phyloP scores from a whole-genome alignment of 2,329 filamentous ascomycete species.

The Pseudohalonectria lignicola region DNA sequence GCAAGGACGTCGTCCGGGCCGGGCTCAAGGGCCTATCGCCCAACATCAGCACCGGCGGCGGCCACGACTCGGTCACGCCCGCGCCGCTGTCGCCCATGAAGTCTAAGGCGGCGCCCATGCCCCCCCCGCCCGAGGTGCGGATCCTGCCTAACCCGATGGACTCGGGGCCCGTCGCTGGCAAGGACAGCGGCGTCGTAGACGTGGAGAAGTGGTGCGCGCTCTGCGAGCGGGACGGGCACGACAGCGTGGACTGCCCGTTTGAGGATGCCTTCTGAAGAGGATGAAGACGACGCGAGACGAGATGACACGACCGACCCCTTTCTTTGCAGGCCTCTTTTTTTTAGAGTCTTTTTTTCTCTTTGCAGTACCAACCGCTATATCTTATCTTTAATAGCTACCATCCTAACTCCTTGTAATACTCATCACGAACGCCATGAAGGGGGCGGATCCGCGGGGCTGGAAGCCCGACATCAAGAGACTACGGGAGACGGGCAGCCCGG shows the following conservation, averaged over 20 bases:
- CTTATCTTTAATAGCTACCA: too few relatives aligned
- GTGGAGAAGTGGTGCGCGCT: constrained; percentile 91
- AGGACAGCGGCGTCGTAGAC: constrained; percentile 68
- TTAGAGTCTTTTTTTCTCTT: too few relatives aligned
- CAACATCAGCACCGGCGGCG: constrained; percentile 17
- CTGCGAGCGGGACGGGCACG: constrained; percentile 91
- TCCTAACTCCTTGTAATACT: too few relatives aligned
- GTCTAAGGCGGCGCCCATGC: constrained; percentile 28
- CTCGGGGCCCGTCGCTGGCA: constrained; percentile 61
- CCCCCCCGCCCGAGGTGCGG: constrained; percentile 27
- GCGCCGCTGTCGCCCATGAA: constrained; percentile 44
- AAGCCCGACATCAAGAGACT: too few relatives aligned
- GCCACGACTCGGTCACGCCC: constrained; percentile 31
- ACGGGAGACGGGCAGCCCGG: too few relatives aligned
- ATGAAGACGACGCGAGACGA: too few relatives aligned
- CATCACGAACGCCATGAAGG: too few relatives aligned
- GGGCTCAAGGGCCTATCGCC: constrained; percentile 22
- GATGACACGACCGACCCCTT: too few relatives aligned
- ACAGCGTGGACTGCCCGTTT: constrained; percentile 90
- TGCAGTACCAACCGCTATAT: too few relatives aligned
- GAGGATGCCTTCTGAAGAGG: constrained; percentile 59
- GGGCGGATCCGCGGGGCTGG: too few relatives aligned
- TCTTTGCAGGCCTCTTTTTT: too few relatives aligned
- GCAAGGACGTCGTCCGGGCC: constrained; percentile 25
- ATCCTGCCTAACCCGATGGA: constrained; percentile 53